These are phyloP conservation scores for Pichia phayaonensis DNA, from an alignment of 805 yeast species.

Conservation along the genomic window DNA sequence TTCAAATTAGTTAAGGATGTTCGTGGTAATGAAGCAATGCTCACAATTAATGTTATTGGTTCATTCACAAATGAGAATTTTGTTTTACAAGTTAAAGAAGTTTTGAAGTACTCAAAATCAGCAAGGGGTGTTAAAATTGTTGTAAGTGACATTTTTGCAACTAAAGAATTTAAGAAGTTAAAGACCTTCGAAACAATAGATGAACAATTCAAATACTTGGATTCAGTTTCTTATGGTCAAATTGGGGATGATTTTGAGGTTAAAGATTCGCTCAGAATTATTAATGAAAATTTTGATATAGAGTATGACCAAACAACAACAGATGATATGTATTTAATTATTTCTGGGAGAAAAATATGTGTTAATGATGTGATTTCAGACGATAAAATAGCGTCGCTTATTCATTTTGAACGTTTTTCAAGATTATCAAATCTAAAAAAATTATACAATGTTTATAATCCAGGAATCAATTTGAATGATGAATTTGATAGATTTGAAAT, in stretches of 20 bases:
- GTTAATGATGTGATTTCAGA: neutral
- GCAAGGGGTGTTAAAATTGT: conserved; percentile 14
- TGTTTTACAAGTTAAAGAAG: conserved; percentile 36
- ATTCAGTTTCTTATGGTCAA: neutral
- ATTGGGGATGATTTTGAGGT: conserved; percentile 1
- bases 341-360: conserved; percentile 48
- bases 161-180: conserved; percentile 5
- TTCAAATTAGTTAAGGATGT: neutral
- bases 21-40: conserved; percentile 2
- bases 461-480: neutral
- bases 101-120: conserved; percentile 20
- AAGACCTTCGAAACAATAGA: conserved; percentile 2
- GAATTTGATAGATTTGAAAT: conserved; percentile 17
- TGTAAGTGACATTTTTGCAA: conserved; percentile 13
- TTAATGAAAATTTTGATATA: conserved; percentile 2
- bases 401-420: conserved; percentile 9
- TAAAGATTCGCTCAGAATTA: neutral
- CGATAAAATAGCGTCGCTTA: conserved; percentile 4
- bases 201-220: neutral
- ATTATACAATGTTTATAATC: neutral
- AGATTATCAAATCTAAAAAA: conserved; percentile 4
- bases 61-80: conserved; percentile 36
- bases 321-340: conserved; percentile 1
- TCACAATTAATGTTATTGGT: conserved; percentile 49
- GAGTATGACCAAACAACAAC: neutral